These are phyloP conservation scores for Arctostaphylos glauca DNA, from an alignment of 148 eudicot genomes.

Conservation along the genomic window DNA sequence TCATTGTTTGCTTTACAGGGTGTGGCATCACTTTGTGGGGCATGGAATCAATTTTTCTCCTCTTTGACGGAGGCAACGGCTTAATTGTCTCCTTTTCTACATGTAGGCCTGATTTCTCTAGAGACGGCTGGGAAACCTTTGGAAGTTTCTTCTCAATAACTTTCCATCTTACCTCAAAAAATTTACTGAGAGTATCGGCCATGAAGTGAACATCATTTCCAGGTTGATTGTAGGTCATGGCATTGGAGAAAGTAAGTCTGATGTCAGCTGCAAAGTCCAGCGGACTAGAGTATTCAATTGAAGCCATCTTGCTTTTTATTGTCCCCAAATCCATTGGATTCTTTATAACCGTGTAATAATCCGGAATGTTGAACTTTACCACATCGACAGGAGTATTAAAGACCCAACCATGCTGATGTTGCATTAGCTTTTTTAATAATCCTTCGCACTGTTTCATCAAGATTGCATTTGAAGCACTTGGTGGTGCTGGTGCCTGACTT, in stretches of 20 bases:
- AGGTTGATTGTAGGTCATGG: conserved; percentile 88
- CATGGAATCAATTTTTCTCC: conserved; percentile 35
- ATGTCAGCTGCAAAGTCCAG: conserved; percentile 71
- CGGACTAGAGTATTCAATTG: conserved; percentile 60
- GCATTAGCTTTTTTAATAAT: conserved; percentile 54
- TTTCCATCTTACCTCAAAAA: conserved; percentile 80
- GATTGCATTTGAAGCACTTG: conserved; percentile 21
- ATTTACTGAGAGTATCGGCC: conserved; percentile 64
- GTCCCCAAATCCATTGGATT: conserved; percentile 97
- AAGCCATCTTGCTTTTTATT: conserved; percentile 49
- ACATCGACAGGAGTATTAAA: conserved; percentile 84
- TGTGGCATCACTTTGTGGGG: conserved; percentile 28
- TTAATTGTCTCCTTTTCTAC: conserved; percentile 33
- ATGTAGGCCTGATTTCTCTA: conserved; percentile 21
- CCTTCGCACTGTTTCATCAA: conserved; percentile 51
- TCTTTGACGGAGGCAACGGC: conserved; percentile 37
- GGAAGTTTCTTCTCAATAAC: conserved; percentile 68
- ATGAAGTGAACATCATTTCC: conserved; percentile 72
- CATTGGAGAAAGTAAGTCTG: conserved; percentile 83
- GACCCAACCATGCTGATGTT: conserved; percentile 70
- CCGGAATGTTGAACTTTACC: conserved; percentile 75
- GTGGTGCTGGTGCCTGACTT: conserved; percentile 18
- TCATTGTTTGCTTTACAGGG: conserved; percentile 41
- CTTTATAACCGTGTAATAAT: conserved; percentile 72
- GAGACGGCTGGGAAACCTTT: conserved; percentile 16